Evolutionary conservation across 306 rosid genomes (phyloP).

Genomic region (Vigna trinervia): DNA sequence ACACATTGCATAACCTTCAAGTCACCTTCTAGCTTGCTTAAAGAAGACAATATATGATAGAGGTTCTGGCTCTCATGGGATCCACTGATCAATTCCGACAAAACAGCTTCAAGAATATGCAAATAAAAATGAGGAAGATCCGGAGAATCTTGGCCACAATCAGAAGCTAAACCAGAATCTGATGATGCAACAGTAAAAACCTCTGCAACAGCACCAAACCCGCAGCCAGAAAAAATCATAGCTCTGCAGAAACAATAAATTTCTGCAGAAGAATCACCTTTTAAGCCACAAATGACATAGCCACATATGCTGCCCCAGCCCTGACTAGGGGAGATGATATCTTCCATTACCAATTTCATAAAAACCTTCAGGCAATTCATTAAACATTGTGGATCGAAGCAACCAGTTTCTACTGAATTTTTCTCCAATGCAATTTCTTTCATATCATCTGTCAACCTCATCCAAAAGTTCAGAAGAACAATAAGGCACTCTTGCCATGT

Average conservation of each 20-base stretch:
- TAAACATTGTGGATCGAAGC: slow-evolving; percentile 70
- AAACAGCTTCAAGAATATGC: slow-evolving; percentile 69
- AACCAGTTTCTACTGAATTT: slow-evolving; percentile 50
- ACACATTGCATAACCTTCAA: slow-evolving; percentile 72
- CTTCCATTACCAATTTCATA: slow-evolving; percentile 87
- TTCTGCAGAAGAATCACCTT: slow-evolving; percentile 64
- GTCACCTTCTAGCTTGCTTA: slow-evolving; percentile 89
- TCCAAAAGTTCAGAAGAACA: slow-evolving; percentile 83
- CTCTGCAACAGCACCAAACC: slow-evolving; percentile 80
- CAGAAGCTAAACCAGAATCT: slow-evolving; percentile 53
- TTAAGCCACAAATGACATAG: slow-evolving; percentile 67
- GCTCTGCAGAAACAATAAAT: slow-evolving; percentile 75
- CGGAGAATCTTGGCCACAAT: slow-evolving; percentile 51
- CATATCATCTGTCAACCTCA: slow-evolving; percentile 84
- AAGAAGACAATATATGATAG: slow-evolving; percentile 73
- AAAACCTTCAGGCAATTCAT: slow-evolving; percentile 70
- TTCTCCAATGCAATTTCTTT: slow-evolving; percentile 60
- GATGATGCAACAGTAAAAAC: slow-evolving; percentile 73
- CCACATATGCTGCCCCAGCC: slow-evolving; percentile 79
- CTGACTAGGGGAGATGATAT: slow-evolving; percentile 88
- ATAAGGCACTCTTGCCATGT: slow-evolving; percentile 95
- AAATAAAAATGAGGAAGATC: slow-evolving; percentile 79
- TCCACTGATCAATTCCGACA: slow-evolving; percentile 69
- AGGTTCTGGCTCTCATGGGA: slow-evolving; percentile 73
- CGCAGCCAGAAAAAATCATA: slow-evolving; percentile 94